Conservation (phyloP, 306 rosid species). For the Citrullus amarus region DNA sequence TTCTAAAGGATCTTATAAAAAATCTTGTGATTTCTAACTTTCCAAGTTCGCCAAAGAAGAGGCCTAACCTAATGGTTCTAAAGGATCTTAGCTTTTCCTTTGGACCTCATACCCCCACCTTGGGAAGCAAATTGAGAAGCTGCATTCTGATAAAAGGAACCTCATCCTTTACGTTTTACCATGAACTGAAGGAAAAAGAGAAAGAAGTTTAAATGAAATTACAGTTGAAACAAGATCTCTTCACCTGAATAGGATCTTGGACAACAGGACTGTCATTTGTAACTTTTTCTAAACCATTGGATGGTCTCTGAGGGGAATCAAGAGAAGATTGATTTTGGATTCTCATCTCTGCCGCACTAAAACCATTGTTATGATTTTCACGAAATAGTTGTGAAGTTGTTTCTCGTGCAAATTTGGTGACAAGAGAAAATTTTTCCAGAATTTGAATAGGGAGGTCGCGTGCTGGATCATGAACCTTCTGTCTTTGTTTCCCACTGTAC, state of each 20-base stretch:
- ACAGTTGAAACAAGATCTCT: constrained; percentile 7
- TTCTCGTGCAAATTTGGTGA: constrained; percentile 94
- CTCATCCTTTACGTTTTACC: neutral
- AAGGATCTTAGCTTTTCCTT: neutral
- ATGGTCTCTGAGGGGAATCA: constrained; percentile 33
- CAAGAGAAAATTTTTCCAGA: constrained; percentile 91
- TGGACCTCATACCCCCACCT: neutral
- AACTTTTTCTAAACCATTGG: constrained; percentile 25
- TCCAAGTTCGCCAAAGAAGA: neutral
- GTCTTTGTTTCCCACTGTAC: constrained; percentile 52
- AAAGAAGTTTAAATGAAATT: neutral
- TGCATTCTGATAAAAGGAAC: neutral
- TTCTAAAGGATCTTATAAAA: neutral
- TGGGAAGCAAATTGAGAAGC: neutral
- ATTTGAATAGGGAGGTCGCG: constrained; percentile 93
- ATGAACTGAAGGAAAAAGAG: neutral
- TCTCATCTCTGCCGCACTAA: constrained; percentile 39
- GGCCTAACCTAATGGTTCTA: neutral
- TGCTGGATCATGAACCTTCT: constrained; percentile 64
- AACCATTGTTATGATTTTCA: constrained; percentile 65
- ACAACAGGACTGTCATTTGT: constrained; percentile 33
- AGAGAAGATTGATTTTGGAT: constrained; percentile 26
- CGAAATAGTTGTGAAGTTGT: constrained; percentile 94
- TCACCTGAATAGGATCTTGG: constrained; percentile 70
- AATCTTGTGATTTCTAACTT: neutral